Evolutionary conservation across 192 early-diverging fungal species (phyloP).

Genomic region (Backusella tuberculispora): DNA sequence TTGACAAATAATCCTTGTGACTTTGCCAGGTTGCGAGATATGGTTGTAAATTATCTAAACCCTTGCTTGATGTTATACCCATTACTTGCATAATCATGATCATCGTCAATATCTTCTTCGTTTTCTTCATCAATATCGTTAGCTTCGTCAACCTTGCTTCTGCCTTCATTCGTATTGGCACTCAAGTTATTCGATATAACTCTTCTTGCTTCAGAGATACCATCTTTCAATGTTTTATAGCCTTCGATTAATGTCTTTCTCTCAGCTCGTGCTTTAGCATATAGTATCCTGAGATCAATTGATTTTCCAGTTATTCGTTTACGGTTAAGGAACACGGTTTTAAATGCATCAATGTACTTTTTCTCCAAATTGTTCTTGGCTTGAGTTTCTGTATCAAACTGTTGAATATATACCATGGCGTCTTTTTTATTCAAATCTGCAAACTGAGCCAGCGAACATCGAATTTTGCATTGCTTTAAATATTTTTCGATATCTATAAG

Average conservation of each 20-base stretch:
- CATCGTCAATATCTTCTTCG: not conserved
- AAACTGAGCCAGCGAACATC: not conserved
- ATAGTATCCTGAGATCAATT: not conserved
- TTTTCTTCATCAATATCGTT: not conserved
- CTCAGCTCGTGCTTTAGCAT: not conserved
- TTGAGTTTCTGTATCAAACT: constrained; percentile 11
- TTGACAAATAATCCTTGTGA: constrained; percentile 7
- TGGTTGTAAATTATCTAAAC: not conserved
- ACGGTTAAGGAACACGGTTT: not conserved
- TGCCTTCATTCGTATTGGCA: no score
- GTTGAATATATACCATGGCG: not conserved
- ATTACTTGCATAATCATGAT: not conserved
- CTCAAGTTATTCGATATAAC: no score
- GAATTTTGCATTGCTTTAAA: constrained; percentile 1
- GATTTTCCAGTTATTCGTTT: not conserved
- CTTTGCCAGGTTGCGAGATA: not conserved
- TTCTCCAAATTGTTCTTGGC: not conserved
- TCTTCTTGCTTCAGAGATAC: not conserved
- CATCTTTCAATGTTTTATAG: not conserved
- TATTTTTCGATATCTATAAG: constrained; percentile 5
- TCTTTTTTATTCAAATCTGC: not conserved
- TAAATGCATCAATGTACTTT: not conserved
- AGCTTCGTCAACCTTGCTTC: not conserved
- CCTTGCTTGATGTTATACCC: not conserved
- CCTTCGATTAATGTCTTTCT: not conserved